phyloP scores from a whole-genome alignment of 495 filamentous ascomycete species.

The Endocarpon pusillum region DNA sequence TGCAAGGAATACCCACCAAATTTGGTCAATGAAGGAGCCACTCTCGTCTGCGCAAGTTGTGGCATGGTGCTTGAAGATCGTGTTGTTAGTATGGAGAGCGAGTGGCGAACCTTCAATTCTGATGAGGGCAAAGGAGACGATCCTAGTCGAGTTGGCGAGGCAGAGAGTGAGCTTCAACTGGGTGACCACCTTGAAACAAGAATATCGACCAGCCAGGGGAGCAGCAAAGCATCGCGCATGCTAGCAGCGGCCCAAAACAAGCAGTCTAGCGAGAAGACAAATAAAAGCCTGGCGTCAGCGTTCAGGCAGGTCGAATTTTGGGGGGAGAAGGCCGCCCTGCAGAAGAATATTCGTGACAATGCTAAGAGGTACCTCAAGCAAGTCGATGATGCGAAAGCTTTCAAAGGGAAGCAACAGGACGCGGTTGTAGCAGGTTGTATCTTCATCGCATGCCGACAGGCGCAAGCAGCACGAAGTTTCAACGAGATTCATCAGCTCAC shows the following conservation, averaged over 20 bases:
- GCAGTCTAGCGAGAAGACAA: slow-evolving; percentile 67
- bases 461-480: slow-evolving; percentile 73
- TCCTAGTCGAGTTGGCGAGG: slow-evolving; percentile 93
- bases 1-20: slow-evolving; percentile 85
- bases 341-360: slow-evolving; percentile 61
- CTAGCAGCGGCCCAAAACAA: slow-evolving; percentile 79
- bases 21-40: slow-evolving; percentile 81
- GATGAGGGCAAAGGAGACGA: slow-evolving; percentile 90
- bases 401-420: slow-evolving; percentile 91
- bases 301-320: slow-evolving; percentile 81
- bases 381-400: slow-evolving; percentile 74
- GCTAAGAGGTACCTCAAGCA: slow-evolving; percentile 91
- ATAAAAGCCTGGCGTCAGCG: slow-evolving; percentile 58
- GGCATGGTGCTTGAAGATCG: slow-evolving; percentile 82
- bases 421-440: slow-evolving; percentile 90
- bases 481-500: slow-evolving; percentile 82
- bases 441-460: slow-evolving; percentile 91
- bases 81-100: slow-evolving; percentile 84
- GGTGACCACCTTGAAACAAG: slow-evolving; percentile 83
- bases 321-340: slow-evolving; percentile 71
- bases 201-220: slow-evolving; percentile 66
- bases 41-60: slow-evolving; percentile 82
- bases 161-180: slow-evolving; percentile 68
- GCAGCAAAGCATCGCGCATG: slow-evolving; percentile 46
- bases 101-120: slow-evolving; percentile 97